Percentiles rank a stretch among this genome's conserved stretches.
phyloP scores from a whole-genome alignment of 2,329 filamentous ascomycete genomes.

The Geoglossum cookeanum region DNA sequence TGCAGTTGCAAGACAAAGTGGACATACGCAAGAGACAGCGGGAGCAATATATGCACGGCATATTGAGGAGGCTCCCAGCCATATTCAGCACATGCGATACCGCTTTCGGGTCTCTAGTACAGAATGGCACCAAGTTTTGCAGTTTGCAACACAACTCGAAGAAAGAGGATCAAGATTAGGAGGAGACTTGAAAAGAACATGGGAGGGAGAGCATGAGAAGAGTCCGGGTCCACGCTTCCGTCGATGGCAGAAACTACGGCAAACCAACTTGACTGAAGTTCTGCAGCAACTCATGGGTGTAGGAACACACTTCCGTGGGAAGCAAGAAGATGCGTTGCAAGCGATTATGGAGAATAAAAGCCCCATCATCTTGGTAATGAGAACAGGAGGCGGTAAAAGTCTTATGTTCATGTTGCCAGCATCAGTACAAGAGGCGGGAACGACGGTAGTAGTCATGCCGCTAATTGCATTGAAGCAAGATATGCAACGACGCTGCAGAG shows the following conservation, averaged over 20 bases:
- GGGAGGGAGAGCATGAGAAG: neutral
- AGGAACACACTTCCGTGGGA: neutral
- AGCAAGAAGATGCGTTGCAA: neutral
- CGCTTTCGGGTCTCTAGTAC: neutral
- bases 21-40: neutral
- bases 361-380: neutral
- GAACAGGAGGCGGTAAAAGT: neutral
- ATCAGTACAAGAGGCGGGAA: neutral
- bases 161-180: neutral
- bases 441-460: neutral
- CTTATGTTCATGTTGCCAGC: neutral
- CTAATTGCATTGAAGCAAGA: conserved; percentile 6
- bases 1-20: neutral
- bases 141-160: neutral
- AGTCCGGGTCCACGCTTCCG: neutral
- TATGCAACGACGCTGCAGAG: conserved; percentile 10
- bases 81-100: neutral
- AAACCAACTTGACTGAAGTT: neutral
- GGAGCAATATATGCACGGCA: neutral
- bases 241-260: neutral
- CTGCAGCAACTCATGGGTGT: neutral
- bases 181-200: neutral
- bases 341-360: neutral
- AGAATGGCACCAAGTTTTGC: neutral
- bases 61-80: neutral